phyloP scores from a whole-genome alignment of 306 rosid genomes.

The Purshia tridentata region DNA sequence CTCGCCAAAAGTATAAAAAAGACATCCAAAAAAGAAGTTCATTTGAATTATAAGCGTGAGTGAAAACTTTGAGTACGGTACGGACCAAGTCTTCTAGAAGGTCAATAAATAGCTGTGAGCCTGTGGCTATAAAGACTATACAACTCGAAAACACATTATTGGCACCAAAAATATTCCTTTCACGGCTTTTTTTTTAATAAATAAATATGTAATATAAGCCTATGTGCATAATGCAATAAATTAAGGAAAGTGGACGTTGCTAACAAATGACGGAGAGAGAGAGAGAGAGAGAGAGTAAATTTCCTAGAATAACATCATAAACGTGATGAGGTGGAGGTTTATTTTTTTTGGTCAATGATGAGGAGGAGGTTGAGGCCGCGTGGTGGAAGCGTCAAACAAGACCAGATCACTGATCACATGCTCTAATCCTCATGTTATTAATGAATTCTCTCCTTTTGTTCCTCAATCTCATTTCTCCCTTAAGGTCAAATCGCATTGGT shows the following conservation, averaged over 20 bases:
- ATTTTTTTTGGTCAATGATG: too few relatives aligned
- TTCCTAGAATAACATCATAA: too few relatives aligned
- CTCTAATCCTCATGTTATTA: neutral
- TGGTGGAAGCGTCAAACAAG: constrained; percentile 23
- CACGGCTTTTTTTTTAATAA: neutral
- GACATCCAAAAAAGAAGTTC: neutral
- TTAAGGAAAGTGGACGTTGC: neutral
- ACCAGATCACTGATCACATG: constrained; percentile 16
- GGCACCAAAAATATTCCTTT: neutral
- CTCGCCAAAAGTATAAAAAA: neutral
- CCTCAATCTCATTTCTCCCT: too few relatives aligned
- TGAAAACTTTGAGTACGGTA: neutral
- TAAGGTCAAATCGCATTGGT: too few relatives aligned
- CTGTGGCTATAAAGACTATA: neutral
- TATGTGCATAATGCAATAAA: too few relatives aligned
- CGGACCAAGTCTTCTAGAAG: constrained; percentile 41
- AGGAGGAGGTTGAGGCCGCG: neutral
- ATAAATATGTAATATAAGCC: neutral
- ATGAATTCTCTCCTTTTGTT: too few relatives aligned
- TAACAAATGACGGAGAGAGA: too few relatives aligned
- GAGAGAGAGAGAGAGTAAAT: too few relatives aligned
- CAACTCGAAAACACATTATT: neutral
- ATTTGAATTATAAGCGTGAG: neutral
- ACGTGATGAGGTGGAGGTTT: too few relatives aligned
- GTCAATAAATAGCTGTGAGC: constrained; percentile 21